Percentiles rank a stretch among this genome's conserved stretches.
Conservation (phyloP, 1,139 yeast genomes). For the Geotrichum aggregatum region DNA sequence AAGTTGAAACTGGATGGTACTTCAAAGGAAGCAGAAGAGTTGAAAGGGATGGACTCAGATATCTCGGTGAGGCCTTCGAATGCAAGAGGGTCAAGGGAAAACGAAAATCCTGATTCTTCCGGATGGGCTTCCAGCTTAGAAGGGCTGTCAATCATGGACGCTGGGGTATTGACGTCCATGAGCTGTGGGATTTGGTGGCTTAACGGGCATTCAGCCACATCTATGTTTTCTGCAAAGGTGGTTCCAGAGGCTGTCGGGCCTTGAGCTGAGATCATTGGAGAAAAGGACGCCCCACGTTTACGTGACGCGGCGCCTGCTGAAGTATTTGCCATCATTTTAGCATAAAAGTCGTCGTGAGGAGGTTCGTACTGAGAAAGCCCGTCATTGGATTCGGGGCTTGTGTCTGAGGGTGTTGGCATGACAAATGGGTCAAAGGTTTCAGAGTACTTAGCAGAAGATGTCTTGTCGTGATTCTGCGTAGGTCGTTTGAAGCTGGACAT, state of each 20-base stretch:
- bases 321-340: constrained; percentile 1
- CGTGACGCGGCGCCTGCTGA: constrained; percentile 3
- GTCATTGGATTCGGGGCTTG: constrained; percentile 14
- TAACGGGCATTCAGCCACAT: constrained; percentile 11
- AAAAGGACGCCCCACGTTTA: constrained; percentile 19
- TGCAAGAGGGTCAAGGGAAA: constrained; percentile 34
- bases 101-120: constrained; percentile 27
- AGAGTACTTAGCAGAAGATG: not conserved
- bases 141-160: constrained; percentile 17
- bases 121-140: not conserved
- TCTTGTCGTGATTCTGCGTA: not conserved
- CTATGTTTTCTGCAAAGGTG: constrained; percentile 20
- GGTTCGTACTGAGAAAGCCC: constrained; percentile 9
- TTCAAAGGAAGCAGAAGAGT: not conserved
- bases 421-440: constrained; percentile 3
- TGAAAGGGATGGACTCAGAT: constrained; percentile 3
- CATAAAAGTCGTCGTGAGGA: not conserved
- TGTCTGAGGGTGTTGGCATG: constrained; percentile 15
- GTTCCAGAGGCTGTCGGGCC: constrained; percentile 12
- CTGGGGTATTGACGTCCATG: constrained; percentile 17
- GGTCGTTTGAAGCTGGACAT: not conserved
- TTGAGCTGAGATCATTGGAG: constrained; percentile 19
- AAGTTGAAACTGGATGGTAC: not conserved
- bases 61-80: constrained; percentile 28
- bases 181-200: not conserved